phyloP scores from a whole-genome alignment of 1,139 yeast genomes.

The Diutina neorugosa region DNA sequence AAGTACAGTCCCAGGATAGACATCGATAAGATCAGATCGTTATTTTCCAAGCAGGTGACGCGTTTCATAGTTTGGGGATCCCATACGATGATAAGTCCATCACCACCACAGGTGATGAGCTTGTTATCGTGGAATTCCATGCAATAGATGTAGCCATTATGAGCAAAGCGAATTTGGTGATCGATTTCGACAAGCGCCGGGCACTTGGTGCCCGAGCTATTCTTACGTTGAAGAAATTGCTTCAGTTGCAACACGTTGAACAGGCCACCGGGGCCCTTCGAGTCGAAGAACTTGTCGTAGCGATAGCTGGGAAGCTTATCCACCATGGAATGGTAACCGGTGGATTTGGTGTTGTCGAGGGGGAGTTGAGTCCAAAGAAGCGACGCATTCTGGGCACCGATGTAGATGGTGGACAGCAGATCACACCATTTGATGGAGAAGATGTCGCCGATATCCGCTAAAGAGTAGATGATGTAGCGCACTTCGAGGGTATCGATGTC shows the following conservation, averaged over 20 bases:
- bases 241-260: conserved; percentile 22
- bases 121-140: conserved; percentile 28
- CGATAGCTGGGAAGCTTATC: conserved; percentile 64
- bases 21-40: conserved; percentile 61
- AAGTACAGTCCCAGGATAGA: conserved; percentile 49
- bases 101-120: conserved; percentile 67
- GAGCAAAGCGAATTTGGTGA: conserved; percentile 71
- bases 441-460: conserved; percentile 86
- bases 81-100: conserved; percentile 80
- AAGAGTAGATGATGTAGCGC: conserved; percentile 61
- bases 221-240: conserved; percentile 16
- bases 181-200: conserved; percentile 54
- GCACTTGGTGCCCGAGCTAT: conserved; percentile 7
- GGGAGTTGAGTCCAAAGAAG: conserved; percentile 50
- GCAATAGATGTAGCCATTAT: conserved; percentile 79
- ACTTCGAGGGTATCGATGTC: conserved; percentile 22
- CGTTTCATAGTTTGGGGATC: conserved; percentile 5
- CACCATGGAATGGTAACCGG: conserved; percentile 8
- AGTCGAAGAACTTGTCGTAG: conserved; percentile 82
- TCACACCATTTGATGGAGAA: conserved; percentile 72
- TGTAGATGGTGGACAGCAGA: conserved; percentile 46
- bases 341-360: neutral
- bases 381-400: conserved; percentile 90
- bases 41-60: conserved; percentile 35
- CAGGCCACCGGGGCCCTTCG: conserved; percentile 73